Evolutionary conservation across 768 basidiomycete species (phyloP), one percentile per base, ranked within the genome.

Genomic region (Cubamyces lactineus): DNA sequence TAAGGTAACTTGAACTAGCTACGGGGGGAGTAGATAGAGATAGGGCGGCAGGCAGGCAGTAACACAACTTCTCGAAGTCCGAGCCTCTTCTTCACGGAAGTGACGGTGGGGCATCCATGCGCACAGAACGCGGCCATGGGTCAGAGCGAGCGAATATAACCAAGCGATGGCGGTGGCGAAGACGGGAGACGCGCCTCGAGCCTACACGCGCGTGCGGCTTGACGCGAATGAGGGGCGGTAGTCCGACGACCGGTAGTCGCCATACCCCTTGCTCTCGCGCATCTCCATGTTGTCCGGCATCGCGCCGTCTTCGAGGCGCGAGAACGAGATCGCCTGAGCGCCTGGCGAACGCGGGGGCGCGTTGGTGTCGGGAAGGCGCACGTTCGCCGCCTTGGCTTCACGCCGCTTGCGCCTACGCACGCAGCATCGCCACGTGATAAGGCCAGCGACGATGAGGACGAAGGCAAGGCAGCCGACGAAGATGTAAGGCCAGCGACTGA

Each of bases 371-470:
- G 59, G 64, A 24, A 67, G 64, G n/a, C 53, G 54, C 46, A 50
- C 39, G 21, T 23, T 34, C 15, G 50, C 54, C 16, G 53, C 16
- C 53, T 62, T 51, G 17, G 64, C 59, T 30, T 59, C 65, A 15
- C 59, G 40, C 28, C 43, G 26, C 55, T 41, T 59, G 46, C 68
- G 68, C 50, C 71, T 68, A 16, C 59, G 60, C 17, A 69, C 65
- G 60, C 71, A 71, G 70, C 71, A 74, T 28, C 71, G 69, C 71
- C 73, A 74, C 57, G 65, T 67, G 63, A 71, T 66, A 63, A 71
- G 60, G 21, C 67, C 70, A 39, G 60, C 47, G 34, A 71, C 61
- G 58, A 72, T 64, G 19, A 72, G 45, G 17, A 72, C 68, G 63
- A 72, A 70, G 17, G 54, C 68, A 39, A 72, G 62, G 61, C 73